phyloP scores from a whole-genome alignment of 176 grass and related monocot genomes.

The Phoenix dactylifera region DNA sequence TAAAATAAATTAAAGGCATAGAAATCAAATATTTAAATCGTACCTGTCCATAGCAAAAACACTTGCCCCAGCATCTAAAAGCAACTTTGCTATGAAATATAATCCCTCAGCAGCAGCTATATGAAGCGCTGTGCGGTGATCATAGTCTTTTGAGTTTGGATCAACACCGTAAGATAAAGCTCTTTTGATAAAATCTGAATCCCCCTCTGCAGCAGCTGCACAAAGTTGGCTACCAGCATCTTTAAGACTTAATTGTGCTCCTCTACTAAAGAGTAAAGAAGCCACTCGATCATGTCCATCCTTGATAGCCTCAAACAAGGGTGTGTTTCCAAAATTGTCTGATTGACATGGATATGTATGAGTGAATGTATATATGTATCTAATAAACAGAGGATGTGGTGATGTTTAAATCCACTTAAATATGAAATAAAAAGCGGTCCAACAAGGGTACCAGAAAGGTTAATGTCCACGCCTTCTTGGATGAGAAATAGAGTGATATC shows the following conservation, averaged over 20 bases:
- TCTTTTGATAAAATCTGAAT: constrained; percentile 68
- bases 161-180: constrained; percentile 55
- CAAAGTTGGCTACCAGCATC: constrained; percentile 68
- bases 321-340: constrained; percentile 95
- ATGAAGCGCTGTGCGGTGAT: constrained; percentile 83
- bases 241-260: constrained; percentile 51
- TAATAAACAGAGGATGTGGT: no score
- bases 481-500: constrained; percentile 71
- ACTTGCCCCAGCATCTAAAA: constrained; percentile 72
- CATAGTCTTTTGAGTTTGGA: constrained; percentile 72
- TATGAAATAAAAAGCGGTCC: background rate
- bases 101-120: constrained; percentile 72
- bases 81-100: constrained; percentile 65
- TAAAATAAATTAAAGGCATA: background rate
- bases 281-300: constrained; percentile 67
- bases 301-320: constrained; percentile 71
- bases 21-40: background rate
- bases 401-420: no score
- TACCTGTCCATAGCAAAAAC: constrained; percentile 77
- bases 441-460: constrained; percentile 42
- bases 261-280: constrained; percentile 42
- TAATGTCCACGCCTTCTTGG: constrained; percentile 59
- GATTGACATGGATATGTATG: background rate
- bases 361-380: no score
- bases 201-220: constrained; percentile 49